A percentile compares a stretch with the other conserved stretches of the same genome.
Evolutionary conservation across 2,329 filamentous ascomycete species (phyloP).

Genomic region (Cercospora berteroae): DNA sequence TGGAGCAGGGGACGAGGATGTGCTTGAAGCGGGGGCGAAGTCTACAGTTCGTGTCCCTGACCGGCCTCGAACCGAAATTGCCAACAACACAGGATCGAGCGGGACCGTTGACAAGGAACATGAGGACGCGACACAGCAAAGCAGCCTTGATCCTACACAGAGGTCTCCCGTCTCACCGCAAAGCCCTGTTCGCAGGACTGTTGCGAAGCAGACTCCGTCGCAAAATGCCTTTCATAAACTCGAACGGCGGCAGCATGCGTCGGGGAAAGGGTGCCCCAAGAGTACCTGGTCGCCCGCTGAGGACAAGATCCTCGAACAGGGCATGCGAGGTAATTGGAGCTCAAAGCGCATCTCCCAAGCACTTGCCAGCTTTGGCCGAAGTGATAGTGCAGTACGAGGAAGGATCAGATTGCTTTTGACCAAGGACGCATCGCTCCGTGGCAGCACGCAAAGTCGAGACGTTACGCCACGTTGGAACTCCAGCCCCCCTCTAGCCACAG

Average conservation of each 20-base stretch:
- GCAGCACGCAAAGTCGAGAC: background rate
- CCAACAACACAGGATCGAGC: background rate
- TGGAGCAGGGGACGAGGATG: slow-evolving; percentile 6
- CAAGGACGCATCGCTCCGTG: background rate
- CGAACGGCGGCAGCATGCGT: background rate
- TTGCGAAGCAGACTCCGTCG: background rate
- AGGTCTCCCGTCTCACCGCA: background rate
- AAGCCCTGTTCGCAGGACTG: background rate
- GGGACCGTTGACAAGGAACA: background rate
- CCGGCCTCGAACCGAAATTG: background rate
- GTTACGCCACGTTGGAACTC: background rate
- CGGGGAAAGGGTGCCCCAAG: background rate
- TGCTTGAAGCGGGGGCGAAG: background rate
- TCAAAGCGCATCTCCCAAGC: background rate
- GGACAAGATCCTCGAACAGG: slow-evolving; percentile 12
- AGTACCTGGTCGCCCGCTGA: slow-evolving; percentile 8
- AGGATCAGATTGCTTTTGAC: background rate
- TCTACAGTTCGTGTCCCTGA: background rate
- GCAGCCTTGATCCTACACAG: background rate
- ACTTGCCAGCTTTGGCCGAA: background rate
- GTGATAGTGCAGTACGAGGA: background rate
- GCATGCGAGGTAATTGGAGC: slow-evolving; percentile 6
- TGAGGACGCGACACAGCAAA: background rate
- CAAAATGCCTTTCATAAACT: background rate
- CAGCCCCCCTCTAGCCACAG: background rate